Evolutionary conservation across 1,139 yeast species (phyloP).

Genomic region (Zygotorulaspora mrakii): DNA sequence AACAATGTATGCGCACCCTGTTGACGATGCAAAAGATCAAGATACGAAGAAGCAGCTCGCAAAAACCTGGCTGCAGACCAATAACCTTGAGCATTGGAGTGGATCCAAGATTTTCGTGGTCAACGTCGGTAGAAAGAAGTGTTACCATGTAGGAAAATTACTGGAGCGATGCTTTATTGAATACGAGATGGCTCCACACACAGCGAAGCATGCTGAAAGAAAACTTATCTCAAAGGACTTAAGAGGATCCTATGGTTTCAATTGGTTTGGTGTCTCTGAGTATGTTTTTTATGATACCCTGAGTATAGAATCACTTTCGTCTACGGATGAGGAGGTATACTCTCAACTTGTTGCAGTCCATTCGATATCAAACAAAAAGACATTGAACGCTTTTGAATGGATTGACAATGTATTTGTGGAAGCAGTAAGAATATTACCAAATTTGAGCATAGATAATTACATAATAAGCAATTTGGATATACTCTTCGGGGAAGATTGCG

Average conservation of each 20-base stretch:
- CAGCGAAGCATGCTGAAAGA: slow-evolving; percentile 6
- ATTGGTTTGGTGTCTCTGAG: slow-evolving; percentile 26
- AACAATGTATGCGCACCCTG: not conserved
- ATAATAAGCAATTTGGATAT: slow-evolving; percentile 48
- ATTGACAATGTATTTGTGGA: not conserved
- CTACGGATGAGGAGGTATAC: slow-evolving; percentile 5
- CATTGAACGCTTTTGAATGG: slow-evolving; percentile 2
- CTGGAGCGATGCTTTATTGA: slow-evolving; percentile 16
- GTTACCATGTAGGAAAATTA: slow-evolving; percentile 22
- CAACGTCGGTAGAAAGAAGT: slow-evolving; percentile 22
- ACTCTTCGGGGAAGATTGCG: slow-evolving; percentile 67
- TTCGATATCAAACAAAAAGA: slow-evolving; percentile 6
- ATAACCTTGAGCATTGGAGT: slow-evolving; percentile 5
- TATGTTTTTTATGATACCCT: slow-evolving; percentile 25
- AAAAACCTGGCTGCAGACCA: slow-evolving; percentile 6
- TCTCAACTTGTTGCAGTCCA: slow-evolving; percentile 3
- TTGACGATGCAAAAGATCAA: not conserved
- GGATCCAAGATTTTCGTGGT: slow-evolving; percentile 13
- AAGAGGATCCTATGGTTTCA: slow-evolving; percentile 18
- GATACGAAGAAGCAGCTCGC: slow-evolving; percentile 2
- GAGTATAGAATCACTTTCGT: slow-evolving; percentile 5
- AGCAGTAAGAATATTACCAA: not conserved
- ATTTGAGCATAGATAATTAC: slow-evolving; percentile 7
- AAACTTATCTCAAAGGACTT: slow-evolving; percentile 24
- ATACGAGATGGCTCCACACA: slow-evolving; percentile 3